Base-by-base conservation (phyloP, 257 asterid genomes). In the Linaria vulgaris region DNA sequence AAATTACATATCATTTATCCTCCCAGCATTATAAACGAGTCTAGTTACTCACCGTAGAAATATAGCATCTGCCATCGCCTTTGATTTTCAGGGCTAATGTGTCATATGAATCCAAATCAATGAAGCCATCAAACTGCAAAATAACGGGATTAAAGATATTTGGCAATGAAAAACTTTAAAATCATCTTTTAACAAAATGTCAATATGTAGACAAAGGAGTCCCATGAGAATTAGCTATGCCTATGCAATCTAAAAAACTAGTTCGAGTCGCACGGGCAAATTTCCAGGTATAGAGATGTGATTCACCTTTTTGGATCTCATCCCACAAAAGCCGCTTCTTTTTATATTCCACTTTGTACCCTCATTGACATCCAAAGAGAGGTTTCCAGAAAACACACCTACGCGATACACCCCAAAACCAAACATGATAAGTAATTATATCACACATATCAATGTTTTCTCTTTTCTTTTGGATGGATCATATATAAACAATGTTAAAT, bases 41-140 rank as follows among this genome's bases (percentile, higher is more conserved):
- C 46, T 53, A 59, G 72, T 67, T 67, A 82, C 99, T 80, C 83
- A 92, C 99, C 41, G 99, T 92, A 49, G 99, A 92, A 61, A 92
- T 92, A 71, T 92, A 92, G 82, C 95, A 78, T 77, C 99, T 85
- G 63, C 97, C 99, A 68, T 92, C 99, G 73, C 97, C 97, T 85
- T 74, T 87, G 61, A 92, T 80, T 72, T 89, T 89, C 24, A 92
- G 62, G 37, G 97, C 88, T 74, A 92, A 54, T 8, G 94, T 76
- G 66, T 92, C 97, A 22, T 92, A 92, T 56, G 80, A 76, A 64
- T 92, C 99, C 85, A 92, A 79, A 80, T 89, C 99, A 22, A 92
- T 83, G 83, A 87, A 89, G 71, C 97, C 96, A 68, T 87, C 96
- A 78, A 92, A 92, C 99, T 92, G 88, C 73, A 65, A 70, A 55